phyloP scores from a whole-genome alignment of 139 green algal genomes.

The Haematococcus lacustris region DNA sequence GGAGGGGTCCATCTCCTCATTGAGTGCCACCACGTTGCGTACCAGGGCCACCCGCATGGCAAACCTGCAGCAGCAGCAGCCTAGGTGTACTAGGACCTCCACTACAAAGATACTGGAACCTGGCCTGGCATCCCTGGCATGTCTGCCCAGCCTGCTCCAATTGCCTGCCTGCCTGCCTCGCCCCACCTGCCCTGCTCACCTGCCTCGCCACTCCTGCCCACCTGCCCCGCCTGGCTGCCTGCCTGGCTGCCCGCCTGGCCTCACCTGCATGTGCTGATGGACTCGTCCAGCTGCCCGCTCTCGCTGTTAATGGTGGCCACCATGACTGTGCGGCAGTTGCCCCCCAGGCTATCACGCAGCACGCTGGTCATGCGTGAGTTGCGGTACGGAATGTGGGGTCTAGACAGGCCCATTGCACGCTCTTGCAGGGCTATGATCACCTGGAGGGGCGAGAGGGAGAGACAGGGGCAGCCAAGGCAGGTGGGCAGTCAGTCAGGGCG shows the following conservation, averaged over 20 bases:
- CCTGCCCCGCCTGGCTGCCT: too few species aligned
- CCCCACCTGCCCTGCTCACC: too few species aligned
- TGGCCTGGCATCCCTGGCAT: too few species aligned
- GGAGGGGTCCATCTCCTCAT: slow-evolving; percentile 83
- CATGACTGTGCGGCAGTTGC: slow-evolving; percentile 83
- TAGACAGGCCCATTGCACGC: slow-evolving; percentile 44
- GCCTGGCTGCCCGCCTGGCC: too few species aligned
- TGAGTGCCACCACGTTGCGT: slow-evolving; percentile 69
- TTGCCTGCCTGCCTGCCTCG: too few species aligned
- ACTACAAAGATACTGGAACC: too few species aligned
- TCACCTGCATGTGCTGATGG: slow-evolving; percentile 79
- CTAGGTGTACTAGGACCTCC: too few species aligned
- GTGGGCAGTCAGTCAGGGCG: too few species aligned
- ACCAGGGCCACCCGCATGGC: slow-evolving; percentile 85
- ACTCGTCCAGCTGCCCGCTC: slow-evolving; percentile 67
- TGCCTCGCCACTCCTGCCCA: too few species aligned
- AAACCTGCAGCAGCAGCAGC: too few species aligned
- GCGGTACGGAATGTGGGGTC: slow-evolving; percentile 79
- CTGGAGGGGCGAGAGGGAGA: neutral
- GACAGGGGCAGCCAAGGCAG: neutral
- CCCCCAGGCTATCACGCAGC: slow-evolving; percentile 68
- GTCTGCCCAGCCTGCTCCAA: too few species aligned
- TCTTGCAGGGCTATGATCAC: slow-evolving; percentile 72
- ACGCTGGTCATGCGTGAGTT: slow-evolving; percentile 82
- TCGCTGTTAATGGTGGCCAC: slow-evolving; percentile 58